These are phyloP conservation scores for Climacium dendroides DNA, from an alignment of 225 moss, liverwort and hornwort species.

Conservation along the genomic window DNA sequence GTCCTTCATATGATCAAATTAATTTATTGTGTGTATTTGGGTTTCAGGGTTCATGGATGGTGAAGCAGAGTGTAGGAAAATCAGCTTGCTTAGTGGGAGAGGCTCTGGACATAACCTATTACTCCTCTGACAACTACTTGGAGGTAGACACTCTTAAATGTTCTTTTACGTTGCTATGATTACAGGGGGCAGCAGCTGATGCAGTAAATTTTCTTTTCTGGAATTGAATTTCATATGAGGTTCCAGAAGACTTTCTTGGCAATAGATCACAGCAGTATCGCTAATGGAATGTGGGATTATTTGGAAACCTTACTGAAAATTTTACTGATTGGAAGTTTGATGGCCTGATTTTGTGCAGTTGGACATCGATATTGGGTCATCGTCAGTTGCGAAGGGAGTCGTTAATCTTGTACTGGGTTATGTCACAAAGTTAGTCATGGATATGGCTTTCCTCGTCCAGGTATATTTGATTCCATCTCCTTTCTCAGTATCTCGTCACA, in stretches of 20 bases:
- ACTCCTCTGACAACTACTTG: conserved; percentile 50
- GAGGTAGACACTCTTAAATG: conserved; percentile 39
- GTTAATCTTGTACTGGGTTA: conserved; percentile 81
- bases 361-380: conserved; percentile 94
- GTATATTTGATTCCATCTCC: conserved; percentile 5
- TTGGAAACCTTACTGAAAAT: not conserved
- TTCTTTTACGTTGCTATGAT: not conserved
- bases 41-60: conserved; percentile 88
- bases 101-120: conserved; percentile 76
- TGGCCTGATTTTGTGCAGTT: conserved; percentile 35
- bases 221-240: not conserved
- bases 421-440: conserved; percentile 73
- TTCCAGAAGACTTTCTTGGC: not conserved
- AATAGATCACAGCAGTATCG: not conserved
- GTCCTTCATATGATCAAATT: not conserved
- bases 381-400: conserved; percentile 89
- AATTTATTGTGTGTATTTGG: not conserved
- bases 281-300: not conserved
- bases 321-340: not conserved
- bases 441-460: conserved; percentile 96
- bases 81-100: conserved; percentile 92
- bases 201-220: not conserved
- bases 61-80: conserved; percentile 95
- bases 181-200: not conserved
- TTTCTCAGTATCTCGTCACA: not conserved